phyloP scores from a whole-genome alignment of 2,329 filamentous ascomycete species.

The Colletotrichum tofieldiae region DNA sequence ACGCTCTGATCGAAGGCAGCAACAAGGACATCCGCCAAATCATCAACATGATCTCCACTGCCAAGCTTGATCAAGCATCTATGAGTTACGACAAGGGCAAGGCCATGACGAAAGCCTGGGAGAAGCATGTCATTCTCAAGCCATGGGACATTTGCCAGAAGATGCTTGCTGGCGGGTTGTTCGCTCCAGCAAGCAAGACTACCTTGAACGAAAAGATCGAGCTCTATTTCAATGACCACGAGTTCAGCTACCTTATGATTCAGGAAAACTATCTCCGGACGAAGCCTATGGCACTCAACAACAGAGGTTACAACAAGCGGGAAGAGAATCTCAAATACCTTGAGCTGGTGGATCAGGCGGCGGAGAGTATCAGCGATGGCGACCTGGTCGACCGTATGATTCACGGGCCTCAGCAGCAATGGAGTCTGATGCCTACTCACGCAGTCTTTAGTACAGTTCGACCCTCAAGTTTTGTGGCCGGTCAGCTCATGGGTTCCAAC shows the following conservation, averaged over 20 bases:
- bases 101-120: constrained; percentile 97
- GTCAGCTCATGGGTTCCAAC: constrained; percentile 79
- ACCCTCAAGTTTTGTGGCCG: constrained; percentile 89
- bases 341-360: constrained; percentile 88
- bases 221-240: constrained; percentile 99
- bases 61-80: constrained; percentile 86
- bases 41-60: constrained; percentile 97
- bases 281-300: constrained; percentile 77
- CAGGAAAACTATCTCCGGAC: constrained; percentile 97
- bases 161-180: constrained; percentile 90
- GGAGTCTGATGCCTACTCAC: constrained; percentile 97
- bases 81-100: constrained; percentile 91
- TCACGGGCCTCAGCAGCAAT: constrained; percentile 97
- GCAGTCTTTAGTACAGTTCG: constrained; percentile 95
- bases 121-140: constrained; percentile 96
- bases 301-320: constrained; percentile 71
- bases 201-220: constrained; percentile 98
- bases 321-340: constrained; percentile 86
- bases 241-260: constrained; percentile 97
- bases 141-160: constrained; percentile 98
- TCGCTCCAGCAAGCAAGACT: constrained; percentile 84
- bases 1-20: constrained; percentile 94
- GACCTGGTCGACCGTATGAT: constrained; percentile 98
- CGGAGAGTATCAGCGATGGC: constrained; percentile 96
- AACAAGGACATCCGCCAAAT: constrained; percentile 97